A percentile compares a stretch with the other conserved stretches of the same genome.
These are phyloP conservation scores for Trifolium dubium DNA, from an alignment of 306 rosid species.

Conservation along the genomic window DNA sequence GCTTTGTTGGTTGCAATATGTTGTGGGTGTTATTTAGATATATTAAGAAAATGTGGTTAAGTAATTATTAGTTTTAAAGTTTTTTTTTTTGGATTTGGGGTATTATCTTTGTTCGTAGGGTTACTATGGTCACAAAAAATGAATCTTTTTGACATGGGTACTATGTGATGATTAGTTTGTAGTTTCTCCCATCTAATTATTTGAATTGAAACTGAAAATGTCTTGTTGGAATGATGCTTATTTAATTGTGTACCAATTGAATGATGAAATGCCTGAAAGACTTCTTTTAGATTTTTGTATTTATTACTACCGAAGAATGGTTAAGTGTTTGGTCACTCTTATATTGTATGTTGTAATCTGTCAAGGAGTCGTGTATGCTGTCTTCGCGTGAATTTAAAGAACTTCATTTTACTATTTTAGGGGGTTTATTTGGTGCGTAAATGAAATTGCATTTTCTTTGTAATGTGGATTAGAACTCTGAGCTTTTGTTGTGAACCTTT, in stretches of 20 bases:
- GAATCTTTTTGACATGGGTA: too few relatives aligned
- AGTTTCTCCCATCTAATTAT: background rate
- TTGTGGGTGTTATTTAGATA: background rate
- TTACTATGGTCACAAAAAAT: too few relatives aligned
- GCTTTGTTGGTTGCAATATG: constrained; percentile 13
- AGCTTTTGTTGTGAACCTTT: background rate
- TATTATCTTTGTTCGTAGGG: background rate
- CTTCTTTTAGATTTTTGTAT: background rate
- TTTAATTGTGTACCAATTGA: background rate
- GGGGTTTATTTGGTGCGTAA: background rate
- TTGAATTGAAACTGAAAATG: background rate
- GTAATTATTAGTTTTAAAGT: background rate
- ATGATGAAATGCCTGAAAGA: background rate
- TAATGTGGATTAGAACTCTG: background rate
- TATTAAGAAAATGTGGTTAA: constrained; percentile 26
- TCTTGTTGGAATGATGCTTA: background rate
- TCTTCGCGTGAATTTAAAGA: background rate
- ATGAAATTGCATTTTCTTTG: background rate
- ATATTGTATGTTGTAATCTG: background rate
- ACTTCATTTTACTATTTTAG: background rate
- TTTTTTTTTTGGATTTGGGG: background rate
- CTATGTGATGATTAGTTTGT: background rate
- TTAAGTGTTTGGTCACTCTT: background rate
- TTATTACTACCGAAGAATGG: background rate
- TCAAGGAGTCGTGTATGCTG: background rate